Evolutionary conservation across 352 stramenopile genomes (phyloP).

Genomic region (Pythium graminicola): DNA sequence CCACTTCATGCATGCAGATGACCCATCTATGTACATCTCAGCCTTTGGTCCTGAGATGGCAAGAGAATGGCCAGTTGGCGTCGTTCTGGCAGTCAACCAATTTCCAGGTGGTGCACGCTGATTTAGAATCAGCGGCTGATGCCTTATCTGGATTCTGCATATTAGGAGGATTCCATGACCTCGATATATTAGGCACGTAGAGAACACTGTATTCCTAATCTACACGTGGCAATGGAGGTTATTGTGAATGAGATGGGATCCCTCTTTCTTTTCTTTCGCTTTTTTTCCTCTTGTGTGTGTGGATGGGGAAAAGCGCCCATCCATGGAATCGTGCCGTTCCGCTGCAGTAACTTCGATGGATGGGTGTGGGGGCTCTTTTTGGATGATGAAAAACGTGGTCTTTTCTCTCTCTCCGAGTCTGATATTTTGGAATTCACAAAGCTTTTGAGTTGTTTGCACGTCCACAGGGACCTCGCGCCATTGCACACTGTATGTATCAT

Average conservation of each 20-base stretch:
- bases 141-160: too few species aligned
- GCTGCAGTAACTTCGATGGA: neutral
- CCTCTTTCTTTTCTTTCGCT: neutral
- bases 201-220: too few species aligned
- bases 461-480: too few species aligned
- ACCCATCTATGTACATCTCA: slow-evolving; percentile 5
- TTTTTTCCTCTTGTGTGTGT: neutral
- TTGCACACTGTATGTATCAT: too few species aligned
- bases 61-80: neutral
- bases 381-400: too few species aligned
- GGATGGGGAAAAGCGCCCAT: neutral
- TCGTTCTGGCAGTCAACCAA: neutral
- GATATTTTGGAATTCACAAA: too few species aligned
- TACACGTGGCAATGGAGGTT: neutral
- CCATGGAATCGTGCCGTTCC: neutral
- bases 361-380: neutral
- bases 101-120: neutral
- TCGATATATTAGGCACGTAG: too few species aligned
- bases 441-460: too few species aligned
- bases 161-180: too few species aligned
- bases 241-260: too few species aligned
- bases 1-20: too few species aligned
- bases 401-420: too few species aligned
- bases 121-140: neutral
- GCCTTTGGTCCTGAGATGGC: slow-evolving; percentile 4